These are phyloP conservation scores for Daldinia vernicosa DNA, from an alignment of 495 filamentous ascomycete genomes.

Conservation along the genomic window DNA sequence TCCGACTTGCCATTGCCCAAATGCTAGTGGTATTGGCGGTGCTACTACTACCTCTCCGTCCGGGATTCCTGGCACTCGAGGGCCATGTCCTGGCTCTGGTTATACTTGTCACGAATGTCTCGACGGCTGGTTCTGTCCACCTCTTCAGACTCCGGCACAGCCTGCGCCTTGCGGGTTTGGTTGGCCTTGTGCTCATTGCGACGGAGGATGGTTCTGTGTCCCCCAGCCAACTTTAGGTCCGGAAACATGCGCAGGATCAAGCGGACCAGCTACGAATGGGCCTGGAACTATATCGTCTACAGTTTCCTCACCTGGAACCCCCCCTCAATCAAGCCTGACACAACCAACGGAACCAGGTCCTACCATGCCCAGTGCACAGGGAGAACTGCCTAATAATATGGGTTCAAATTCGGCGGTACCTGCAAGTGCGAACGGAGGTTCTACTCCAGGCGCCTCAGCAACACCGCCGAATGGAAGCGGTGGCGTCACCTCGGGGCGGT, in stretches of 20 bases:
- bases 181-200: conserved; percentile 54
- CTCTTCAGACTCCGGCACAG: conserved; percentile 51
- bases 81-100: conserved; percentile 51
- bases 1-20: conserved; percentile 42
- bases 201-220: conserved; percentile 53
- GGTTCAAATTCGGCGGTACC: conserved; percentile 5
- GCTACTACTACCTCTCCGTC: conserved; percentile 13
- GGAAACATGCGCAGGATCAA: conserved; percentile 25
- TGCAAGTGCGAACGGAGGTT: conserved; percentile 9
- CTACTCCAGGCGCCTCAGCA: neutral
- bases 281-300: conserved; percentile 25
- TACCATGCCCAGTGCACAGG: conserved; percentile 25
- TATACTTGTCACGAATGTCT: conserved; percentile 54
- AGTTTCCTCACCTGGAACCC: conserved; percentile 4
- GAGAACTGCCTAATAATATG: conserved; percentile 33
- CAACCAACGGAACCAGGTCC: conserved; percentile 12
- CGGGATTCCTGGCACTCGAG: conserved; percentile 27
- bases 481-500: conserved; percentile 2
- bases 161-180: conserved; percentile 54
- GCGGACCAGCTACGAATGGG: conserved; percentile 19
- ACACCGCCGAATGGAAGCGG: conserved; percentile 3
- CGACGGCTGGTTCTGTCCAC: conserved; percentile 57
- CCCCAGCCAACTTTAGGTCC: conserved; percentile 39
- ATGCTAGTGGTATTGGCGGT: conserved; percentile 1
- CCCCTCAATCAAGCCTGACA: conserved; percentile 6